Evolutionary conservation across 2,329 filamentous ascomycete genomes (phyloP).

Genomic region (Penicillium sp.): DNA sequence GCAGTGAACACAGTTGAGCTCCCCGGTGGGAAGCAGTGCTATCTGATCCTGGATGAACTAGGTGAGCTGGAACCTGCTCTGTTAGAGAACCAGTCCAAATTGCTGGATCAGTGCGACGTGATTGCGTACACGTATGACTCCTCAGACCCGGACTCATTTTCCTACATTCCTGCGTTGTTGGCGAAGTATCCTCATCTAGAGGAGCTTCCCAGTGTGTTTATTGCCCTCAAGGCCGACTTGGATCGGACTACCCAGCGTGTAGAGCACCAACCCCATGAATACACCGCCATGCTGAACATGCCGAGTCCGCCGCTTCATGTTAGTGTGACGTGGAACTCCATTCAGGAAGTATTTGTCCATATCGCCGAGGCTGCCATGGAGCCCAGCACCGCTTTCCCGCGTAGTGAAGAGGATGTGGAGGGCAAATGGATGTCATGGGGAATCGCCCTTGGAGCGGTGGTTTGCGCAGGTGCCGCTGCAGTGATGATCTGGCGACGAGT

Average conservation of each 20-base stretch:
- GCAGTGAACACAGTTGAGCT: constrained; percentile 97
- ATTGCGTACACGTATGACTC: constrained; percentile 97
- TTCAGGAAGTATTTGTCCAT: constrained; percentile 87
- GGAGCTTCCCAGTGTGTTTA: constrained; percentile 86
- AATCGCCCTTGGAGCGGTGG: constrained; percentile 72
- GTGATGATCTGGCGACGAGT: constrained; percentile 60
- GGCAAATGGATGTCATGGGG: constrained; percentile 83
- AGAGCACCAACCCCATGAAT: constrained; percentile 87
- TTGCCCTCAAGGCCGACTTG: constrained; percentile 88
- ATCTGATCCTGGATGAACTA: constrained; percentile 91
- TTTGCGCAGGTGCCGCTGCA: constrained; percentile 58
- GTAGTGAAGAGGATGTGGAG: constrained; percentile 74
- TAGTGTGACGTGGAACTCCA: constrained; percentile 89
- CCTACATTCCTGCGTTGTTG: constrained; percentile 80
- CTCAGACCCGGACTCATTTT: constrained; percentile 92
- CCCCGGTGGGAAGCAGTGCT: constrained; percentile 93
- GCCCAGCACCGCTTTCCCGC: constrained; percentile 83
- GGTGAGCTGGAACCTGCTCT: constrained; percentile 95
- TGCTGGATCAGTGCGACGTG: constrained; percentile 83
- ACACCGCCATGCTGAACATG: constrained; percentile 83
- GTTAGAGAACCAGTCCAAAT: constrained; percentile 82
- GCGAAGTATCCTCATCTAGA: constrained; percentile 78
- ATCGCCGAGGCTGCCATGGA: constrained; percentile 90
- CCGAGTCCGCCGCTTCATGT: constrained; percentile 82
- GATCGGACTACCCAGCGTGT: constrained; percentile 96